These are phyloP conservation scores for Fraxinus angustifolia DNA, from an alignment of 305 asterid genomes.

Conservation along the genomic window DNA sequence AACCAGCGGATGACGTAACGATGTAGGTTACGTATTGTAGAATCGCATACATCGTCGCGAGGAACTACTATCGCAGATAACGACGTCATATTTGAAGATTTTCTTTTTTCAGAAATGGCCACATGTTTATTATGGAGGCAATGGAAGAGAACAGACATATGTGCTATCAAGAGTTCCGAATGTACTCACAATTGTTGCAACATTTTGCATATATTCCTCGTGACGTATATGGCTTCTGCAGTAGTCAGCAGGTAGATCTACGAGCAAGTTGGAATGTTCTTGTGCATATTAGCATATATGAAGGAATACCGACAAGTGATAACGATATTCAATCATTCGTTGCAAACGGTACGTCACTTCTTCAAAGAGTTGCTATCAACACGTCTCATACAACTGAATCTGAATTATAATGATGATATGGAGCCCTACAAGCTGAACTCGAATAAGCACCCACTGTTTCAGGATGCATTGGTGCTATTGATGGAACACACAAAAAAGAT, in stretches of 20 bases:
- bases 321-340: neutral
- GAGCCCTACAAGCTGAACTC: neutral
- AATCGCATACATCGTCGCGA: neutral
- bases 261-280: neutral
- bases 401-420: too few relatives aligned
- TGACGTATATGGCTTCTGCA: neutral
- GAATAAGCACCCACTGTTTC: neutral
- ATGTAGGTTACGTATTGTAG: neutral
- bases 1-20: neutral
- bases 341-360: neutral
- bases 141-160: too few relatives aligned
- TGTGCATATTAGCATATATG: too few relatives aligned
- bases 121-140: neutral
- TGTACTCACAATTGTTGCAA: too few relatives aligned
- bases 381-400: neutral
- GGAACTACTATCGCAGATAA: neutral
- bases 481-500: neutral
- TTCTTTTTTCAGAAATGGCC: neutral
- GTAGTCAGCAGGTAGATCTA: neutral
- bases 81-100: neutral
- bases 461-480: neutral
- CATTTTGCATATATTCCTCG: neutral
- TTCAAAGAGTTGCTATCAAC: too few relatives aligned
- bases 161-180: too few relatives aligned
- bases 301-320: neutral